phyloP scores from a whole-genome alignment of 192 early-diverging fungal genomes.

The Lobosporangium transversale region DNA sequence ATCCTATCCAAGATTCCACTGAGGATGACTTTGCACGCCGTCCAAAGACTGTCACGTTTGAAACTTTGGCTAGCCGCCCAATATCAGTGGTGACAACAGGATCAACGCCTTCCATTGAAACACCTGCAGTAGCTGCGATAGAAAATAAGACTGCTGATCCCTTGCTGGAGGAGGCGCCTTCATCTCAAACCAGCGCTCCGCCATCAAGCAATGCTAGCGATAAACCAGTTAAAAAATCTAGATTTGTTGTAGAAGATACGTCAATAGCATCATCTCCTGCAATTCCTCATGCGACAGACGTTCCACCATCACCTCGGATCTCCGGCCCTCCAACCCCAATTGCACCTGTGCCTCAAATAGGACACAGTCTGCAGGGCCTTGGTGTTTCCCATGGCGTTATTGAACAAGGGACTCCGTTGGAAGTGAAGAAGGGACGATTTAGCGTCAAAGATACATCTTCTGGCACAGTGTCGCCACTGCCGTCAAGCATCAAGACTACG shows the following conservation, averaged over 20 bases:
- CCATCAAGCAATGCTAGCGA: slow-evolving; percentile 12
- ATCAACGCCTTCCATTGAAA: slow-evolving; percentile 10
- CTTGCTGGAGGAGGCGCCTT: slow-evolving; percentile 8
- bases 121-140: neutral
- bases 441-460: slow-evolving; percentile 64
- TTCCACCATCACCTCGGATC: neutral
- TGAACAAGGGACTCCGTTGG: slow-evolving; percentile 8
- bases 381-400: slow-evolving; percentile 9
- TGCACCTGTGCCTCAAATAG: neutral
- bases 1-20: no score
- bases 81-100: slow-evolving; percentile 17
- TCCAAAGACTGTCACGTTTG: slow-evolving; percentile 37
- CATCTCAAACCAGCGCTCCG: neutral
- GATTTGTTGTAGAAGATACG: slow-evolving; percentile 53
- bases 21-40: slow-evolving; percentile 5
- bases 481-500: slow-evolving; percentile 14
- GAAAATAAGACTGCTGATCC: slow-evolving; percentile 7
- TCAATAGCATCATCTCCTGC: slow-evolving; percentile 2
- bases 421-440: slow-evolving; percentile 79
- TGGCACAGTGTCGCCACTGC: slow-evolving; percentile 13
- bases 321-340: neutral
- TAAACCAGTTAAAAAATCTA: slow-evolving; percentile 54
- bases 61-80: slow-evolving; percentile 10
- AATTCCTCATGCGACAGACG: slow-evolving; percentile 9
- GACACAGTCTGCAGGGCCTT: slow-evolving; percentile 27